Conservation (phyloP, 2,329 filamentous ascomycete genomes). For the Capronia coronata region DNA sequence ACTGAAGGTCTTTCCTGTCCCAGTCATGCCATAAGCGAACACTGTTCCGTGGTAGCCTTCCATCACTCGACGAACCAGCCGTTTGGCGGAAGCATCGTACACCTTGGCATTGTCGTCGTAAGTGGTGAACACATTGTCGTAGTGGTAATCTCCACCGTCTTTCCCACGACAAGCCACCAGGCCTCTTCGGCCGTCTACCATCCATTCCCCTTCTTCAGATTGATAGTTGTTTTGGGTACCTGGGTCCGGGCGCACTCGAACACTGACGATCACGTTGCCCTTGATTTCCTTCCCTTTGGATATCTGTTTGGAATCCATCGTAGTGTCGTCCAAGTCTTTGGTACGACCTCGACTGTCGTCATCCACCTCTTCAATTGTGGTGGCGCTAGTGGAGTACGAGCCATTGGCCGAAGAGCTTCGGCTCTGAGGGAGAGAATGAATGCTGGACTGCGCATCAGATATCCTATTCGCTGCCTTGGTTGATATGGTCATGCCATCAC, state of each 20-base stretch:
- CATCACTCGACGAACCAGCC: conserved; percentile 92
- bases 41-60: conserved; percentile 98
- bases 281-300: conserved; percentile 62
- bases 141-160: conserved; percentile 86
- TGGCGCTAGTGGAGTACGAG: conserved; percentile 84
- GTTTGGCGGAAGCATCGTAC: conserved; percentile 89
- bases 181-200: conserved; percentile 77
- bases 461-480: conserved; percentile 56
- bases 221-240: conserved; percentile 56
- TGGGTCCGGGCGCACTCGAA: conserved; percentile 81
- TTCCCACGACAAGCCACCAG: conserved; percentile 78
- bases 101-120: conserved; percentile 92
- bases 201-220: conserved; percentile 71
- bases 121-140: conserved; percentile 94
- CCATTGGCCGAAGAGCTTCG: conserved; percentile 87
- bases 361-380: conserved; percentile 73
- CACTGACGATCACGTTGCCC: conserved; percentile 92
- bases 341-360: conserved; percentile 44
- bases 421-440: conserved; percentile 79
- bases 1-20: conserved; percentile 96
- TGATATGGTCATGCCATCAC: conserved; percentile 66
- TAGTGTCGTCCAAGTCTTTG: conserved; percentile 30
- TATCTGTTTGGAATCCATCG: conserved; percentile 31
- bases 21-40: conserved; percentile 93
- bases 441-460: conserved; percentile 67